Conservation (phyloP, 495 filamentous ascomycete species). For the Lasiosphaeria hispida region DNA sequence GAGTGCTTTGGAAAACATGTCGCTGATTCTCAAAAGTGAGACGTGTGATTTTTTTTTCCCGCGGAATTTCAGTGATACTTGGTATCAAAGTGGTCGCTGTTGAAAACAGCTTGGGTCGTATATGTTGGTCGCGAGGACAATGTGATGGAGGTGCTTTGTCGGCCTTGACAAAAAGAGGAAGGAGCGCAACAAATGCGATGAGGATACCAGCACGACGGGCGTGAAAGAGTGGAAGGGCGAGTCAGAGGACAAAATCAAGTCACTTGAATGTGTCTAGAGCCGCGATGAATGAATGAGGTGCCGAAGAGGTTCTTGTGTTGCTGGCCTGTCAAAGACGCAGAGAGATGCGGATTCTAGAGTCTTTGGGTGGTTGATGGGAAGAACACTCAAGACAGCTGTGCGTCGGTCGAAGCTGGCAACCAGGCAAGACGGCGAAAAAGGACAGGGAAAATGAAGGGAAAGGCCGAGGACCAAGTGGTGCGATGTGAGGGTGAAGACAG, state of each 20-base stretch:
- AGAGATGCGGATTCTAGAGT: constrained; percentile 32
- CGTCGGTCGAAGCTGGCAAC: constrained; percentile 43
- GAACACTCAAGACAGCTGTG: constrained; percentile 22
- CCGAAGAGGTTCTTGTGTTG: constrained; percentile 5
- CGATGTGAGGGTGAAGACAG: constrained; percentile 17
- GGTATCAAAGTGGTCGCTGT: neutral
- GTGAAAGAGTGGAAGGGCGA: constrained; percentile 29
- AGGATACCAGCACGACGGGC: constrained; percentile 27
- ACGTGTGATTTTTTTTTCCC: neutral
- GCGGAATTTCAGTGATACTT: too few relatives aligned
- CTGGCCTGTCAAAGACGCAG: constrained; percentile 41
- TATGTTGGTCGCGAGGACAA: neutral
- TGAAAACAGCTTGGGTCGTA: too few relatives aligned
- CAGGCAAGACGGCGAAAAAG: constrained; percentile 19
- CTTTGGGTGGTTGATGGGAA: constrained; percentile 16
- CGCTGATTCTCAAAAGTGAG: constrained; percentile 6
- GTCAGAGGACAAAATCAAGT: constrained; percentile 13
- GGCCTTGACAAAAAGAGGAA: constrained; percentile 9
- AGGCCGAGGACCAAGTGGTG: constrained; percentile 24
- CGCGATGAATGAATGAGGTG: constrained; percentile 10
- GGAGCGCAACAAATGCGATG: constrained; percentile 9
- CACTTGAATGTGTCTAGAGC: neutral
- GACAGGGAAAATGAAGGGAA: constrained; percentile 31
- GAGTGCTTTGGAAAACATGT: constrained; percentile 31
- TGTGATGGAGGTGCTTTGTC: constrained; percentile 5